Evolutionary conservation across 129 eudicot species (phyloP).

Genomic region (Calendula officinalis): DNA sequence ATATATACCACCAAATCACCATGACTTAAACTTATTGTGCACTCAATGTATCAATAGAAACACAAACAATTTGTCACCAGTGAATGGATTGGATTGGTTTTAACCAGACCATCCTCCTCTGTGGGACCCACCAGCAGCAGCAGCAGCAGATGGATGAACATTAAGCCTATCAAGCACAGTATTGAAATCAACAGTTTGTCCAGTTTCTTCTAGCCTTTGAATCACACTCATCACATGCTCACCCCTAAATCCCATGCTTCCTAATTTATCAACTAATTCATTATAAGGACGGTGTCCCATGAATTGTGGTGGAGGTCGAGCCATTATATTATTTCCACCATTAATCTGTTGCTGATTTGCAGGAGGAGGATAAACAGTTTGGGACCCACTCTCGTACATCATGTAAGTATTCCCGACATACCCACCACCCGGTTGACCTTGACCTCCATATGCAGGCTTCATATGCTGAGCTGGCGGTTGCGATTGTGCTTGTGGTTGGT

Average conservation of each 20-base stretch:
- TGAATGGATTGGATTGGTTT: constrained; percentile 2
- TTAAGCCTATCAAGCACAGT: constrained; percentile 81
- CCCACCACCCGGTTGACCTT: constrained; percentile 57
- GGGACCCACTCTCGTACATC: constrained; percentile 60
- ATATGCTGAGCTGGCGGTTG: constrained; percentile 70
- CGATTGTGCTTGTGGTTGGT: constrained; percentile 21
- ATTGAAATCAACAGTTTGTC: constrained; percentile 77
- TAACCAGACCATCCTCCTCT: constrained; percentile 70
- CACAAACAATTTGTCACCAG: constrained; percentile 4
- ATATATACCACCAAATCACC: constrained; percentile 35
- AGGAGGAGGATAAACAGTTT: constrained; percentile 54
- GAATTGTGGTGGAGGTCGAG: constrained; percentile 54
- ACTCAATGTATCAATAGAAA: constrained; percentile 10
- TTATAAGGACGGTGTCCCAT: constrained; percentile 67
- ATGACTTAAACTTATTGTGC: constrained; percentile 44
- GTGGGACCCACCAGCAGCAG: constrained; percentile 67
- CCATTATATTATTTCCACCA: constrained; percentile 29
- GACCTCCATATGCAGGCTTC: constrained; percentile 52
- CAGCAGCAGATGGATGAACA: constrained; percentile 40
- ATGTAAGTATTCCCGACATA: constrained; percentile 53
- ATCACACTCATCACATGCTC: constrained; percentile 68
- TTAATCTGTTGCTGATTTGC: constrained; percentile 38
- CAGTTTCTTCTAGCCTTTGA: constrained; percentile 89
- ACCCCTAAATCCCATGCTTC: constrained; percentile 82
- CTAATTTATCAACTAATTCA: constrained; percentile 75